These are phyloP conservation scores for Kuraishia capsulata DNA, from an alignment of 805 yeast species.

Conservation along the genomic window DNA sequence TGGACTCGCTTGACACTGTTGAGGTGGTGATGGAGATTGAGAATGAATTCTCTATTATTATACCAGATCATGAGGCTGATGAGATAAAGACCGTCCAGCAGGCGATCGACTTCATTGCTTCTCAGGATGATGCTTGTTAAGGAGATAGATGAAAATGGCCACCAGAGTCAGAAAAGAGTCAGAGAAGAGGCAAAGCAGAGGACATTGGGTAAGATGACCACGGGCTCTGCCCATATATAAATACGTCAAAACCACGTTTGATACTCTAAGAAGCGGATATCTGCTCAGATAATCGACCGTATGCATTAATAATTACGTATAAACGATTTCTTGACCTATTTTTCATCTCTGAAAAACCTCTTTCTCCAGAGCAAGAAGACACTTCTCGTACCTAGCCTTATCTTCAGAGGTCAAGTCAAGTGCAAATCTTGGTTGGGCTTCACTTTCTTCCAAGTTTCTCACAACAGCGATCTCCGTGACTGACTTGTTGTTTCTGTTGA, in stretches of 20 bases:
- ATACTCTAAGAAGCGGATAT: too few species aligned
- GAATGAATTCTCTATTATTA: conserved; percentile 68
- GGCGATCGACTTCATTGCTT: conserved; percentile 78
- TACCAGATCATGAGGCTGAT: conserved; percentile 88
- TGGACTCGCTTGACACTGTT: conserved; percentile 64
- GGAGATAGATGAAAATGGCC: not conserved
- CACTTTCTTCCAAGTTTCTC: conserved; percentile 5
- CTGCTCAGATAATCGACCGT: too few species aligned
- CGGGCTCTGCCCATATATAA: not conserved
- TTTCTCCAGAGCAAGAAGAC: conserved; percentile 33
- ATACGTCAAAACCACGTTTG: too few species aligned
- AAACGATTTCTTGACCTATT: not conserved
- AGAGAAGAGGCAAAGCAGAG: too few species aligned
- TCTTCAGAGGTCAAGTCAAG: conserved; percentile 25
- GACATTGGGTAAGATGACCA: not conserved
- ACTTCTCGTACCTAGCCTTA: conserved; percentile 30
- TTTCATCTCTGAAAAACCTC: conserved; percentile 21
- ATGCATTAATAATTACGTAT: too few species aligned
- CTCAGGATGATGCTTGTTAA: conserved; percentile 43
- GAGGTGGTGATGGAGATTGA: conserved; percentile 70
- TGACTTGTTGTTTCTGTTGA: conserved; percentile 36
- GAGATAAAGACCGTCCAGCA: conserved; percentile 90
- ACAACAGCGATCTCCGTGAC: conserved; percentile 23
- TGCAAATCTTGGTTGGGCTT: conserved; percentile 8
- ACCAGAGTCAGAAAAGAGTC: too few species aligned